A percentile compares a stretch with the other conserved stretches of the same genome.
Evolutionary conservation across 805 yeast species (phyloP).

Genomic region (Saccharomycopsis amapae): DNA sequence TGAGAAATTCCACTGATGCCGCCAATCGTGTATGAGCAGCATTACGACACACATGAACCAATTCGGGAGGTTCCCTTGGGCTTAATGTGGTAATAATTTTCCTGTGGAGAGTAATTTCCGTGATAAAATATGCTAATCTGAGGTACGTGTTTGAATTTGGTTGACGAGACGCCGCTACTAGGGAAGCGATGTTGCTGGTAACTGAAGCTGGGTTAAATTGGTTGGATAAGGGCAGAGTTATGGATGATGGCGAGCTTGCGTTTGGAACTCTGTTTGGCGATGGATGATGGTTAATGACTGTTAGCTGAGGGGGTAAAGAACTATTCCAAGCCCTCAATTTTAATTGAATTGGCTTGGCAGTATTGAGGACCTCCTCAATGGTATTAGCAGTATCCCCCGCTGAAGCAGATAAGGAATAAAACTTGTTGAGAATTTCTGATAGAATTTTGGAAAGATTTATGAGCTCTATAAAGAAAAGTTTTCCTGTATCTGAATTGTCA

Average conservation of each 20-base stretch:
- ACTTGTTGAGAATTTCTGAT: slow-evolving; percentile 62
- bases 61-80: slow-evolving; percentile 41
- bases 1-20: slow-evolving; percentile 76
- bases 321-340: slow-evolving; percentile 72
- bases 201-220: too few relatives aligned
- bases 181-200: too few relatives aligned
- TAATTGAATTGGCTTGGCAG: slow-evolving; percentile 78
- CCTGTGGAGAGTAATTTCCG: slow-evolving; percentile 82
- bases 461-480: slow-evolving; percentile 57
- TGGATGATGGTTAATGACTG: too few relatives aligned
- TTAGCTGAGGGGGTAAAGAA: slow-evolving; percentile 31
- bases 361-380: slow-evolving; percentile 59
- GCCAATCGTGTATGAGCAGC: slow-evolving; percentile 79
- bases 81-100: slow-evolving; percentile 54
- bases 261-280: too few relatives aligned
- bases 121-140: slow-evolving; percentile 80
- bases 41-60: slow-evolving; percentile 62
- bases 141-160: slow-evolving; percentile 70
- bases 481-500: slow-evolving; percentile 44
- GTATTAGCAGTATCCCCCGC: slow-evolving; percentile 44
- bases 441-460: slow-evolving; percentile 63
- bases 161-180: too few relatives aligned
- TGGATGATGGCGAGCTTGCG: background rate
- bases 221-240: too few relatives aligned
- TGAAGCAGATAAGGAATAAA: slow-evolving; percentile 65